Base-by-base conservation (phyloP, 2,329 filamentous ascomycete species). In the Thelonectria rubi region DNA sequence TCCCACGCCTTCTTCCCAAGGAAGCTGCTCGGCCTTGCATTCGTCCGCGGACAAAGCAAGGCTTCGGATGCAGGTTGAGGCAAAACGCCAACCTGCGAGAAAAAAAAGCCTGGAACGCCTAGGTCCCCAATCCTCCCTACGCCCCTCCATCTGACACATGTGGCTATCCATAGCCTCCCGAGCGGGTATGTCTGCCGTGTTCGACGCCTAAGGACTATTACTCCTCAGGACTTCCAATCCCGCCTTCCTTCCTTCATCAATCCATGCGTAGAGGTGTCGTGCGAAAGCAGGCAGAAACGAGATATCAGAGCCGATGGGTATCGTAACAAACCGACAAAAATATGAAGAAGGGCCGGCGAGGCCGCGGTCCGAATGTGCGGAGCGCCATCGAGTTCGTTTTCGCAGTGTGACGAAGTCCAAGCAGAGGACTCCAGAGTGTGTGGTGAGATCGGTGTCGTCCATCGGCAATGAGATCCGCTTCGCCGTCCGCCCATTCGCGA, bases 401-500 rank as follows among this genome's bases (percentile, higher is more conserved):
- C 62, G 57, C 26, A 39, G 39, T 45, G 58, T 64, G 42, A 52
- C 62, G 64, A 48, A 57, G 58, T 57, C 57, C 49, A 26, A 21
- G 37, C 51, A 9, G 34, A 55, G 67, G 64, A 61, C 60, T 61
- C 59, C 60, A 63, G 43, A 59, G 43, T 67, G 63, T 66, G 63
- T 63, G 34, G 53, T 57, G 64, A 65, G 60, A 68, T 72, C 62
- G 60, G 71, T 61, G 65, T 70, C 56, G 56, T 71, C 69, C 74
- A 70, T 73, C 67, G 72, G 71, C 70, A 72, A 69, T 72, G 67
- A 71, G 68, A 56, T 68, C 74, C 71, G 63, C 65, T 72, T 75
- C 72, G 75, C 75, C 72, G 60, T 69, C 69, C 72, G 66, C 72
- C 74, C 66, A 73, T 77, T 76, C 77, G 77, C 77, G 70, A 34